These are phyloP conservation scores for Hygrocybe coccinea DNA, from an alignment of 768 basidiomycete species.

Conservation along the genomic window DNA sequence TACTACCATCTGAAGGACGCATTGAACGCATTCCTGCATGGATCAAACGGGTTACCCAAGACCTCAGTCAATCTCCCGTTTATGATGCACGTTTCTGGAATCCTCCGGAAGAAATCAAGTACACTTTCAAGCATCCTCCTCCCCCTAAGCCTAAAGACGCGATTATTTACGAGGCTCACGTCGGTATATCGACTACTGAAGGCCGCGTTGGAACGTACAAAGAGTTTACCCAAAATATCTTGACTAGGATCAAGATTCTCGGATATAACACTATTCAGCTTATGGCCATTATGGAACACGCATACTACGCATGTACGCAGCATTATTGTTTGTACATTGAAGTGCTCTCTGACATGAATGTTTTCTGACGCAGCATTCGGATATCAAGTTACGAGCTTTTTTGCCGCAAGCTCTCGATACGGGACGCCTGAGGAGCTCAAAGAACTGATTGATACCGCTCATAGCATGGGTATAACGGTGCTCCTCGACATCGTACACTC, in stretches of 20 bases:
- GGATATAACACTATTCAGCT: constrained; percentile 98
- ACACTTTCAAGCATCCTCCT: constrained; percentile 75
- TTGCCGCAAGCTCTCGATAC: constrained; percentile 94
- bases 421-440: constrained; percentile 94
- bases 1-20: constrained; percentile 67
- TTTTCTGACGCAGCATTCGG: constrained; percentile 71
- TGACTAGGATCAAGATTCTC: constrained; percentile 83
- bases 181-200: constrained; percentile 92
- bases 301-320: constrained; percentile 89
- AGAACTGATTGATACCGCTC: constrained; percentile 92
- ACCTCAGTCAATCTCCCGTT: constrained; percentile 78
- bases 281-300: constrained; percentile 98
- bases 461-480: constrained; percentile 87
- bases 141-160: constrained; percentile 62
- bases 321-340: constrained; percentile 1
- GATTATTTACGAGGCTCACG: constrained; percentile 96
- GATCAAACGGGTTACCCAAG: constrained; percentile 95
- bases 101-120: constrained; percentile 65
- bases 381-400: constrained; percentile 97
- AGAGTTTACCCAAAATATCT: constrained; percentile 81
- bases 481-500: constrained; percentile 97
- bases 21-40: constrained; percentile 92
- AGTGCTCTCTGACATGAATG: constrained; percentile 4
- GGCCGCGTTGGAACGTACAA: constrained; percentile 88
- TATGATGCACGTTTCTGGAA: constrained; percentile 99